Base-by-base conservation (phyloP, 2,329 filamentous ascomycete genomes). In the Furcasterigmium furcatum region DNA sequence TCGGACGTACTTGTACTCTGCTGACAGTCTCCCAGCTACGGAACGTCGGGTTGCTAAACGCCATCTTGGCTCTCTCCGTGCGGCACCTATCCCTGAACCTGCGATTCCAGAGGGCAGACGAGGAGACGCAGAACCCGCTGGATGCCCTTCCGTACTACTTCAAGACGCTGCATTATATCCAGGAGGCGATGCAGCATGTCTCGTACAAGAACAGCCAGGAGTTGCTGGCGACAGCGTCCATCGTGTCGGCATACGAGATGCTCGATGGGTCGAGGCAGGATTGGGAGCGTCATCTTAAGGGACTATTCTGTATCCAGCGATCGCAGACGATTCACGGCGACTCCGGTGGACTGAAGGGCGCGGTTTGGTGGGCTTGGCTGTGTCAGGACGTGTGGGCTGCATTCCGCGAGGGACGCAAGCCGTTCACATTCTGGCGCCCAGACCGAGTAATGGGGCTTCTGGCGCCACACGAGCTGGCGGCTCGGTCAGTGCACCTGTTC, bases 181-280 rank as follows among this genome's bases (percentile, higher is more conserved):
- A 80, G 41, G 73, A 75, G 29, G 79, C 81, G 1, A 74, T 85
- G 62, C 70, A 76, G 13, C 80, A 80, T 52, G 66, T 73, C 1
- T 74, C 72, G 0, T 85, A 84, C 55, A 76, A 75, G 9, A 73
- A 71, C 35, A 81, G 76, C 24, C 67, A 69, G 6, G 81, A 85
- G 54, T 64, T 85, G 0, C 68, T 84, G 19, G 74, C 77, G 0
- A 85, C 80, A 0, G 73, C 78, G 0, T 62, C 84, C 1, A 69
- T 84, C 16, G 77, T 85, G n/a, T 82, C 77, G 8, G 79, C 78
- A 0, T 85, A 84, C 52, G 81, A 85, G 58, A 85, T 85, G 81
- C 73, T 84, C 14, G 77, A 82, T 42, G 76, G 73, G 3, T 73
- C 73, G 4, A 71, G 73, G 10, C 55, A 59, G 59, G 76, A 59